phyloP scores from a whole-genome alignment of 768 basidiomycete species.

The Suillus cothurnatus region DNA sequence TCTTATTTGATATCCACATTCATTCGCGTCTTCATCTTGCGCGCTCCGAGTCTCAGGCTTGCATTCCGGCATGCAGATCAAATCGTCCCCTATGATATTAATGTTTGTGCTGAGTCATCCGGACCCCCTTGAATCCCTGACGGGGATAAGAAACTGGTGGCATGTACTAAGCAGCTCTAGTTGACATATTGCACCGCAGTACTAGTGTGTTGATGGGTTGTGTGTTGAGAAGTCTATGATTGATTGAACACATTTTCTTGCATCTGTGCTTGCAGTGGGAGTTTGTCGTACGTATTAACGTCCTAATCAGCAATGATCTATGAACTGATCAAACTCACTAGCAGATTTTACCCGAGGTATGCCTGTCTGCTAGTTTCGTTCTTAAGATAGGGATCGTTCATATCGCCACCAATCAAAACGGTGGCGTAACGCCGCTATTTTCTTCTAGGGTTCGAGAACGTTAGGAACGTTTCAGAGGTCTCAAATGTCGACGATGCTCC shows the following conservation, averaged over 20 bases:
- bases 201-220: not conserved
- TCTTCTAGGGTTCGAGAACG: not conserved
- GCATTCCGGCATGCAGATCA: constrained; percentile 2
- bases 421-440: not conserved
- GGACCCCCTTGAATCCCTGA: not conserved
- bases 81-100: not conserved
- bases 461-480: not conserved
- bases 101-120: not conserved
- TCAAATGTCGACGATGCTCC: not conserved
- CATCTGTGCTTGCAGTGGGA: not conserved
- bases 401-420: not conserved
- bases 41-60: not conserved
- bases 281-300: not conserved
- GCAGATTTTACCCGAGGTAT: not conserved
- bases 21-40: not conserved
- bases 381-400: not conserved
- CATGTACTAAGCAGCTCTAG: not conserved
- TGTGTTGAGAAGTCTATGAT: constrained; percentile 2
- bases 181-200: not conserved
- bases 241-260: not conserved
- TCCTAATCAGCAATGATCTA: not conserved
- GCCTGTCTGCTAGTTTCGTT: not conserved
- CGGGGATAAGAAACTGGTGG: not conserved
- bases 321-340: not conserved
- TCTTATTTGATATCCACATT: not conserved